Evolutionary conservation across 495 filamentous ascomycete species (phyloP).

Genomic region (Penicillium roqueforti): DNA sequence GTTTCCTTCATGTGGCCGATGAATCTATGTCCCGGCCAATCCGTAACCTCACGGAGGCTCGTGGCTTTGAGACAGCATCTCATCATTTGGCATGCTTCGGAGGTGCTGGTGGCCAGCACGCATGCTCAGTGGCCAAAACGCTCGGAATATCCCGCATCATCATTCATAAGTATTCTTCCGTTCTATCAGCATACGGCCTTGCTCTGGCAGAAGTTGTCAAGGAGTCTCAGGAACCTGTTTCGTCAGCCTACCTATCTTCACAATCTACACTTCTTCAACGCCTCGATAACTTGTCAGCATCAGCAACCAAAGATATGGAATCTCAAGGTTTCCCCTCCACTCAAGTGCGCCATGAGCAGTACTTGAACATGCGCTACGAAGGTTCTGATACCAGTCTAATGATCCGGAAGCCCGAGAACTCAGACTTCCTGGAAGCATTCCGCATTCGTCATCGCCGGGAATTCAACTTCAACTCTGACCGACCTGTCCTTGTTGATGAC

Average conservation of each 20-base stretch:
- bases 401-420: constrained; percentile 42
- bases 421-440: constrained; percentile 44
- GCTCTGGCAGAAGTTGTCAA: constrained; percentile 51
- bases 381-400: constrained; percentile 52
- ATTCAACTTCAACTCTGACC: constrained; percentile 50
- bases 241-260: constrained; percentile 35
- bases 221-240: constrained; percentile 48
- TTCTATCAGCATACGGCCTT: constrained; percentile 52
- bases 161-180: constrained; percentile 52
- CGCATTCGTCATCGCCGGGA: constrained; percentile 46
- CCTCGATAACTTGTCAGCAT: constrained; percentile 28
- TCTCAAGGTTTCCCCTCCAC: constrained; percentile 35
- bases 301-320: constrained; percentile 37
- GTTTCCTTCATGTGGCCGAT: constrained; percentile 52
- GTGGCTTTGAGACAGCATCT: constrained; percentile 46
- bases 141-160: constrained; percentile 50
- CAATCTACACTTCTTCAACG: constrained; percentile 32
- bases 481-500: constrained; percentile 49
- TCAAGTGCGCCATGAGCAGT: constrained; percentile 46
- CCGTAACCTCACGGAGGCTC: constrained; percentile 49
- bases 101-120: constrained; percentile 53
- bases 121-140: constrained; percentile 47
- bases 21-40: constrained; percentile 54
- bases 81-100: constrained; percentile 54
- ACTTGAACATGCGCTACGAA: constrained; percentile 52